These are phyloP conservation scores for Simmondsia chinensis DNA, from an alignment of 148 eudicot genomes.

Conservation along the genomic window DNA sequence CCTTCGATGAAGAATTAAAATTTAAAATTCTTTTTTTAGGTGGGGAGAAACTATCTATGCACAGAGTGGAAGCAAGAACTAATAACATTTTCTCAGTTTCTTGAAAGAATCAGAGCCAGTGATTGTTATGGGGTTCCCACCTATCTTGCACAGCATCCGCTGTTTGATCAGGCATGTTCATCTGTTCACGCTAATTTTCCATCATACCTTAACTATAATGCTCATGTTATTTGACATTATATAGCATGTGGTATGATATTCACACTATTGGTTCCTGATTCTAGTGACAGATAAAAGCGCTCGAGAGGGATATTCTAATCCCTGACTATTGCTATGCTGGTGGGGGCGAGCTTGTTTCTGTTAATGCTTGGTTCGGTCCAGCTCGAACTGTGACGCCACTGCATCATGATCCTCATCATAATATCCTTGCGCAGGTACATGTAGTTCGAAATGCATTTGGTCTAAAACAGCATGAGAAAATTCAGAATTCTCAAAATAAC, in stretches of 20 bases:
- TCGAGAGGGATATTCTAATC: conserved; percentile 63
- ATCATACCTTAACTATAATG: no score
- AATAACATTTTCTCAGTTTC: conserved; percentile 76
- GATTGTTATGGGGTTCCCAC: conserved; percentile 45
- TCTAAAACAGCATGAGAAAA: no score
- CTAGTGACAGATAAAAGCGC: conserved; percentile 78
- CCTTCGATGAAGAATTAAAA: no score
- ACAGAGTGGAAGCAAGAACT: conserved; percentile 97
- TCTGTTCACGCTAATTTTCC: no score
- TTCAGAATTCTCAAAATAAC: no score
- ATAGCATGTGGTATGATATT: no score
- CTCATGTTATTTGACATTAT: no score
- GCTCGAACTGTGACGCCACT: conserved; percentile 92
- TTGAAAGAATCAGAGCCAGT: conserved; percentile 64
- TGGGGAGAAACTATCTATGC: conserved; percentile 82
- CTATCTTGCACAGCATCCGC: conserved; percentile 94
- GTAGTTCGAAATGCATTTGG: no score
- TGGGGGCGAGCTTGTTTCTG: conserved; percentile 74
- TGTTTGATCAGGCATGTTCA: conserved; percentile 92
- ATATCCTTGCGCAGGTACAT: conserved; percentile 97
- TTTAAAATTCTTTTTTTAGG: conserved; percentile 34
- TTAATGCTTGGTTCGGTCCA: conserved; percentile 99
- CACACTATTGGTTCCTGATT: conserved; percentile 22
- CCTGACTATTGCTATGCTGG: conserved; percentile 96
- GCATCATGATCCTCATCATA: conserved; percentile 98